phyloP scores from a whole-genome alignment of 805 yeast species.

The Starmerella powellii region DNA sequence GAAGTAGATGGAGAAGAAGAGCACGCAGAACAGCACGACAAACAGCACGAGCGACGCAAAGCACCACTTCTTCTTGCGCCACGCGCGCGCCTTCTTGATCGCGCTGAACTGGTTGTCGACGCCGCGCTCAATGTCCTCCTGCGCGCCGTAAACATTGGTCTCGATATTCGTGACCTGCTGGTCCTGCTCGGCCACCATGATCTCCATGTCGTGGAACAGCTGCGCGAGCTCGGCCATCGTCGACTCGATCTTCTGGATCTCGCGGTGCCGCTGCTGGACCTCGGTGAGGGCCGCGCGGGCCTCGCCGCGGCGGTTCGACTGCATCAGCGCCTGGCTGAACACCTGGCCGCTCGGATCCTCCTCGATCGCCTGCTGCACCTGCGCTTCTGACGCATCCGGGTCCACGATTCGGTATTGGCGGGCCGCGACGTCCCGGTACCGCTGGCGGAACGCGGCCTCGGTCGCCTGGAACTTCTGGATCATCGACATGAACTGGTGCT shows the following conservation, averaged over 20 bases:
- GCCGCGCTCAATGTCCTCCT: conserved; percentile 84
- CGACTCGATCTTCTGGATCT: conserved; percentile 84
- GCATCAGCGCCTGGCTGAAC: conserved; percentile 67
- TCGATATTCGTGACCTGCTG: conserved; percentile 72
- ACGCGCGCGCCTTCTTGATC: conserved; percentile 72
- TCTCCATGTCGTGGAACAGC: conserved; percentile 92
- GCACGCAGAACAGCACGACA: conserved; percentile 23
- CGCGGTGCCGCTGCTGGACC: conserved; percentile 91
- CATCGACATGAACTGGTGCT: conserved; percentile 70
- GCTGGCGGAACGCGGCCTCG: conserved; percentile 76
- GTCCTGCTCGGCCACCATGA: conserved; percentile 90
- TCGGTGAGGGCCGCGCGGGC: conserved; percentile 91
- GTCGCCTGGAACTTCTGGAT: conserved; percentile 78
- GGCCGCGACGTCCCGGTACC: conserved; percentile 75
- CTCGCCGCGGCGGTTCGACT: conserved; percentile 40
- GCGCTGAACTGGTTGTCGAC: conserved; percentile 90
- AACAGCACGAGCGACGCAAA: conserved; percentile 35
- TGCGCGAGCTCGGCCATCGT: conserved; percentile 92
- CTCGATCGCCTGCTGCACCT: conserved; percentile 73
- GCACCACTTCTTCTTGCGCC: conserved; percentile 85
- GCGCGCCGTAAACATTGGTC: conserved; percentile 69
- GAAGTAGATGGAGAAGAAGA: conserved; percentile 21
- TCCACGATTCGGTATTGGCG: conserved; percentile 75
- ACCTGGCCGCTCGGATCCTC: conserved; percentile 77
- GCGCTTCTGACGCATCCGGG: conserved; percentile 48